Evolutionary conservation across 495 filamentous ascomycete species (phyloP), one percentile per base, ranked within the genome.

Genomic region (Penicillium fimorum): DNA sequence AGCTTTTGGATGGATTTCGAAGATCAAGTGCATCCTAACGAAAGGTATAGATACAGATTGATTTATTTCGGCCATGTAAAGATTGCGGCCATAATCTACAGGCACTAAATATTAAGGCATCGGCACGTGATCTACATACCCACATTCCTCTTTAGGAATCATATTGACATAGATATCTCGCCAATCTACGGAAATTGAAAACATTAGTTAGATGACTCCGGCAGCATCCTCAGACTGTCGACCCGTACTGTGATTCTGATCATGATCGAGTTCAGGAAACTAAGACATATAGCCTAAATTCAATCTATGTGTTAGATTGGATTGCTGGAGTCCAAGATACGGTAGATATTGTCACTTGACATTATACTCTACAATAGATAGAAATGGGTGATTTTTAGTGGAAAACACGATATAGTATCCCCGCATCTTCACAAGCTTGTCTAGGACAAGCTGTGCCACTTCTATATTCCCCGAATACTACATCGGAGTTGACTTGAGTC

Each of bases 381-480:
- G 12, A 15, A 10, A 24, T 24, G 20, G 9, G 35, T 38, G 15
- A 38, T 17, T 7, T 2, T n/a, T 7, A 15, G 6, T 38, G 6
- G 13, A 38, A 17, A 5, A 38, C 33, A 11, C 18, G 18, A 44
- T 9, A 25, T 17, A 25, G 8, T 9, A 24, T 1, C 9, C 10
- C 9, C 12, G 1, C 12, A 25, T n/a, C 20, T 50, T 22, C 6
- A 40, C 35, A 27, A 10, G 24, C 11, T 37, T 40, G 9, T 29
- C 0, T n/a, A 0, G 25, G 3, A 4, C 25, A 27, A 27, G 25
- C 7, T 41, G 49, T 41, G 18, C 18, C 24, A 37, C 35, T 15
- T 20, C 9, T 2, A 51, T 51, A 51, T 41, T 40, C 25, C 4
- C 35, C 49, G 35, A 51, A 41, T 51, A 27, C 49, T 29, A 51